A percentile compares a stretch with the other conserved stretches of the same genome.
Evolutionary conservation across 441 rosid genomes (phyloP).

Genomic region (Melastoma candidum): DNA sequence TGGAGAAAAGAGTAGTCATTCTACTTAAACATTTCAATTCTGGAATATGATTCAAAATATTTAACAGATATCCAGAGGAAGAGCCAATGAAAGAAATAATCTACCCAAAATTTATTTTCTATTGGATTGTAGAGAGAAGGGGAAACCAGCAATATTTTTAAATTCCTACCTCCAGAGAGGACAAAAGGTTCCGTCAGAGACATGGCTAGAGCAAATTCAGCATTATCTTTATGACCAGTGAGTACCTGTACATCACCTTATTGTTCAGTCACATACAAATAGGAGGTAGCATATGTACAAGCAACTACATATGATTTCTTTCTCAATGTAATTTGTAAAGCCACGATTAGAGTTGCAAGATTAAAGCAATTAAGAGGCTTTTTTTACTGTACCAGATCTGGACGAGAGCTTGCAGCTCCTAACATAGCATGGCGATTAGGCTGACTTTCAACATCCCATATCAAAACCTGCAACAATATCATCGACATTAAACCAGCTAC

Average conservation of each 20-base stretch:
- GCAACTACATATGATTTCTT: no score
- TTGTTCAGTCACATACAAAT: no score
- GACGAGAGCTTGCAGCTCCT: constrained; percentile 83
- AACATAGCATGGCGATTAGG: constrained; percentile 96
- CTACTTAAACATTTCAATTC: no score
- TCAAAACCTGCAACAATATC: constrained; percentile 52
- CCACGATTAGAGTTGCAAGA: neutral
- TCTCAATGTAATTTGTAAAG: neutral
- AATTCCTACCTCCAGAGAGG: constrained; percentile 86
- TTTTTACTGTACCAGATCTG: constrained; percentile 64
- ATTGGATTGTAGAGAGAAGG: no score
- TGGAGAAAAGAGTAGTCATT: no score
- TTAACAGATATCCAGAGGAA: no score
- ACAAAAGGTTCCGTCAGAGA: constrained; percentile 94
- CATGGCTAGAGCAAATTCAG: constrained; percentile 99
- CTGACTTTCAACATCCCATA: constrained; percentile 98
- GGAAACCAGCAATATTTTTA: no score
- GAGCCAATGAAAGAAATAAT: no score
- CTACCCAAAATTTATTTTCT: no score
- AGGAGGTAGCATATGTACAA: no score
- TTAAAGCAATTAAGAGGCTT: no score
- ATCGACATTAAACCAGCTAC: neutral
- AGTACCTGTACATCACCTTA: constrained; percentile 45
- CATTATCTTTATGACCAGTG: constrained; percentile 97
- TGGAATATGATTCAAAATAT: no score